Percentiles rank a stretch among this genome's conserved stretches.
These are phyloP conservation scores for Penicillium riverlandense DNA, from an alignment of 495 filamentous ascomycete species.

Conservation along the genomic window DNA sequence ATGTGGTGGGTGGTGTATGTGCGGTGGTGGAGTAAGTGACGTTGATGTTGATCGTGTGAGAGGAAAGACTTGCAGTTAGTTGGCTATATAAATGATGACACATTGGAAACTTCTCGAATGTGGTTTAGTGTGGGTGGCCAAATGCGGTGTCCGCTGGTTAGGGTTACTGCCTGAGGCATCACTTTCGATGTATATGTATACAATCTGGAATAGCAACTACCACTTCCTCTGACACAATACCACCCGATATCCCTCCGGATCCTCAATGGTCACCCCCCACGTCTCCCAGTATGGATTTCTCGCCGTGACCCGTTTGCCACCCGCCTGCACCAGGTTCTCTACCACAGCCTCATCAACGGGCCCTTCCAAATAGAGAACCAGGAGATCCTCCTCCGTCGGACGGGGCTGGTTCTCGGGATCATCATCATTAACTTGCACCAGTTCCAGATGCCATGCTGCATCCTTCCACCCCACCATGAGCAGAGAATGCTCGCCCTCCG, in stretches of 20 bases:
- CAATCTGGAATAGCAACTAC: not conserved
- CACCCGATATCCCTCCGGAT: constrained; percentile 10
- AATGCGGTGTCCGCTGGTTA: no score
- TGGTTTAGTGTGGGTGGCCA: constrained; percentile 1
- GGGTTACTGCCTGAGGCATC: no score
- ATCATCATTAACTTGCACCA: constrained; percentile 6
- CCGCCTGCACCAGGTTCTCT: constrained; percentile 1
- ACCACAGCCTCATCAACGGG: constrained; percentile 3
- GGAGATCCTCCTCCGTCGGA: constrained; percentile 9
- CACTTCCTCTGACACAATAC: constrained; percentile 4
- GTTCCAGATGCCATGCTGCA: constrained; percentile 8
- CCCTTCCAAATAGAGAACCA: constrained; percentile 11
- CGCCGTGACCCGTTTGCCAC: constrained; percentile 4
- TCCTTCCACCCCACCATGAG: constrained; percentile 9
- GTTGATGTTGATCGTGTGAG: constrained; percentile 24
- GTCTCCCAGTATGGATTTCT: constrained; percentile 10
- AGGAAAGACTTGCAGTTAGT: constrained; percentile 28
- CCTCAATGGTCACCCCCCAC: constrained; percentile 8
- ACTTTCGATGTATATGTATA: no score
- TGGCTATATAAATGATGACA: constrained; percentile 31
- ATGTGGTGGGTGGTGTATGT: constrained; percentile 1
- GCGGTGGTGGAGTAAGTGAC: constrained; percentile 2
- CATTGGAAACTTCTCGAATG: constrained; percentile 39
- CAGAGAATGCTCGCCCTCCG: constrained; percentile 7
- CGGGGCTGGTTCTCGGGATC: not conserved